These are phyloP conservation scores for Penicillium pulvis DNA, from an alignment of 495 filamentous ascomycete species.

Conservation along the genomic window DNA sequence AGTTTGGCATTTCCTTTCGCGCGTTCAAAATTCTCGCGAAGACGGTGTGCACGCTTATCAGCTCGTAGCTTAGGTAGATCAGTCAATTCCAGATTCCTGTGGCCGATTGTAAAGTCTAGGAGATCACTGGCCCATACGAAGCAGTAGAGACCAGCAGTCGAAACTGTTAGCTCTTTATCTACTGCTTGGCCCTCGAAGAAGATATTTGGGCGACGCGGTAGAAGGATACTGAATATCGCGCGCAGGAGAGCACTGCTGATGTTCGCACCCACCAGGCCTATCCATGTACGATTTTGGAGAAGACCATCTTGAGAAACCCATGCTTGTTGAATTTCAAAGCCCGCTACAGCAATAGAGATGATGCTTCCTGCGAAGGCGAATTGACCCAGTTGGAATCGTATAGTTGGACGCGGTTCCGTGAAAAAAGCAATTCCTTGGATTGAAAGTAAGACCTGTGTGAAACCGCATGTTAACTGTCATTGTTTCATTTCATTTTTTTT, in stretches of 20 bases:
- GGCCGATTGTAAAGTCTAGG: conserved; percentile 53
- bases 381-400: conserved; percentile 32
- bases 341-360: conserved; percentile 19
- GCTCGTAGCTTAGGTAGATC: conserved; percentile 55
- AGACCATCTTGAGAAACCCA: conserved; percentile 16
- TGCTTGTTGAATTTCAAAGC: conserved; percentile 22
- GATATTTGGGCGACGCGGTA: conserved; percentile 72
- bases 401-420: conserved; percentile 33
- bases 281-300: conserved; percentile 12
- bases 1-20: conserved; percentile 52
- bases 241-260: conserved; percentile 30
- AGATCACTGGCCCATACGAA: conserved; percentile 63
- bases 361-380: conserved; percentile 36
- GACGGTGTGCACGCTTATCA: conserved; percentile 28
- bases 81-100: conserved; percentile 58
- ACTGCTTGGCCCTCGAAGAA: conserved; percentile 57
- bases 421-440: conserved; percentile 40
- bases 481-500: background rate
- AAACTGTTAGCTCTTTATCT: conserved; percentile 63
- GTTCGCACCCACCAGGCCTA: conserved; percentile 25
- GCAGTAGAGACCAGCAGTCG: conserved; percentile 61
- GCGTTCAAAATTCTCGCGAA: conserved; percentile 52
- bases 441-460: conserved; percentile 27
- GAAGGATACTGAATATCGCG: conserved; percentile 33
- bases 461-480: background rate